Conservation (phyloP, 169 alveolate species). For the Eimeria sp. region DNA sequence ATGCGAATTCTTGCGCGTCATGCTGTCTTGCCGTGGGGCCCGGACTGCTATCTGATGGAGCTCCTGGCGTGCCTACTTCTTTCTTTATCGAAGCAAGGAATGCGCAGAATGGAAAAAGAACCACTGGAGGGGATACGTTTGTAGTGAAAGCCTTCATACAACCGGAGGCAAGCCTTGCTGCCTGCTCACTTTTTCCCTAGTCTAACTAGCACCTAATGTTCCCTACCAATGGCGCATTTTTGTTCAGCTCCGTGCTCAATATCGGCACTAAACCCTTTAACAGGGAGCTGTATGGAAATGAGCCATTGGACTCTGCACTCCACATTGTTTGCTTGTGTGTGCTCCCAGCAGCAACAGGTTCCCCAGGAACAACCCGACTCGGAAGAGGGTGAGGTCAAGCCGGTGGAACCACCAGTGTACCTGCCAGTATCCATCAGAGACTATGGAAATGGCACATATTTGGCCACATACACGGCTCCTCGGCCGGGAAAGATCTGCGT, state of each 20-base stretch:
- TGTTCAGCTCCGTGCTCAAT: no score
- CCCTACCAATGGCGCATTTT: no score
- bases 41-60: constrained; percentile 94
- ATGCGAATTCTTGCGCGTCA: constrained; percentile 95
- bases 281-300: background rate
- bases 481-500: constrained; percentile 89
- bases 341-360: background rate
- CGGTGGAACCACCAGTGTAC: constrained; percentile 19
- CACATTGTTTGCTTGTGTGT: background rate
- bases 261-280: no score
- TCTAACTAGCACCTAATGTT: background rate
- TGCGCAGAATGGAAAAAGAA: constrained; percentile 94
- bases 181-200: background rate
- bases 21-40: constrained; percentile 97
- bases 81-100: constrained; percentile 95
- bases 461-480: constrained; percentile 87
- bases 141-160: constrained; percentile 62
- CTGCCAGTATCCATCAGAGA: constrained; percentile 77
- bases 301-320: background rate
- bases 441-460: constrained; percentile 86
- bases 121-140: constrained; percentile 96
- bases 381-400: constrained; percentile 15
- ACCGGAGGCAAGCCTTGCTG: constrained; percentile 40
- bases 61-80: constrained; percentile 91
- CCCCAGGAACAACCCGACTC: background rate